Percentiles rank a stretch among this genome's conserved stretches.
phyloP scores from a whole-genome alignment of 2,329 filamentous ascomycete genomes.

The Pezicula neosporulosa region DNA sequence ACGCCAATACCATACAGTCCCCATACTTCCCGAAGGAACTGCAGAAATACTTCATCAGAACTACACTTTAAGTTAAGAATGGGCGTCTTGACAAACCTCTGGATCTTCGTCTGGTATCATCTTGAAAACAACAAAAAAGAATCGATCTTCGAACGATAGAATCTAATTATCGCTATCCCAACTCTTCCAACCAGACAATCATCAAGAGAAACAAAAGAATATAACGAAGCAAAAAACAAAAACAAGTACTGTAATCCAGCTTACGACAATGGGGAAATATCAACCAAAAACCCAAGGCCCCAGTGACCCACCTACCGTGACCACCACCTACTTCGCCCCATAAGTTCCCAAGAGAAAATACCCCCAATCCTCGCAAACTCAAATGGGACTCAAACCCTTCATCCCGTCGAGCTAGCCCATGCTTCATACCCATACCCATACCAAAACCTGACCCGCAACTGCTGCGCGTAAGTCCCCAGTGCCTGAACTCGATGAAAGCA shows the following conservation, averaged over 20 bases:
- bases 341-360: background rate
- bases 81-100: background rate
- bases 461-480: background rate
- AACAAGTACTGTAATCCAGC: background rate
- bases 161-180: background rate
- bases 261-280: background rate
- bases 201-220: background rate
- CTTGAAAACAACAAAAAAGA: background rate
- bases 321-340: no score
- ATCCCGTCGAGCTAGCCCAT: background rate
- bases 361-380: background rate
- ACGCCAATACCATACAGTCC: slow-evolving; percentile 29
- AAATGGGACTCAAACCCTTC: background rate
- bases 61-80: no score
- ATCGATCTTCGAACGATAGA: background rate
- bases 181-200: background rate
- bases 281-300: background rate
- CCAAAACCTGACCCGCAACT: background rate
- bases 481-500: background rate
- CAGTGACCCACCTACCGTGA: no score
- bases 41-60: background rate
- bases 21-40: slow-evolving; percentile 29
- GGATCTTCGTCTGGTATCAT: background rate
- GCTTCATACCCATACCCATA: background rate
- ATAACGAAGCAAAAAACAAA: background rate